phyloP scores from a whole-genome alignment of 768 basidiomycete genomes.

The Amanita muscaria region DNA sequence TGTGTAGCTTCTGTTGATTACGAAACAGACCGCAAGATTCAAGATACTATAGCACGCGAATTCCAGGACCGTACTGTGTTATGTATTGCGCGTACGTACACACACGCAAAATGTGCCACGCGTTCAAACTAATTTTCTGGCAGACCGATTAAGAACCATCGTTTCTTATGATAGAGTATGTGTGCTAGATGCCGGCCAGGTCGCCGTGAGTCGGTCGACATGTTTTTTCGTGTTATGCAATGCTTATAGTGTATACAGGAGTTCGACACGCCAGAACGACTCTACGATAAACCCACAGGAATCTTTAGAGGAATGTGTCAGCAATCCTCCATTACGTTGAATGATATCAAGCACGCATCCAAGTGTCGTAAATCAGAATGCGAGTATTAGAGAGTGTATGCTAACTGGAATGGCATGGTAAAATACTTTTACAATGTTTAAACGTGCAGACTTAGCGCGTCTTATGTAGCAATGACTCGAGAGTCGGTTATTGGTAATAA shows the following conservation, averaged over 20 bases:
- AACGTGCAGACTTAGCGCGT: too few species aligned
- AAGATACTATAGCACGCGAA: conserved; percentile 78
- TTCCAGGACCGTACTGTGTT: conserved; percentile 80
- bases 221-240: not conserved
- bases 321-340: too few species aligned
- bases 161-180: conserved; percentile 84
- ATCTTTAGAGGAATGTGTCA: conserved; percentile 88
- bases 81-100: conserved; percentile 81
- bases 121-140: not conserved
- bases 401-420: too few species aligned
- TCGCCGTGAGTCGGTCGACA: conserved; percentile 42
- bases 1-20: too few species aligned
- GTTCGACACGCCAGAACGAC: conserved; percentile 50
- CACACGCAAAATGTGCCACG: too few species aligned
- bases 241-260: conserved; percentile 21
- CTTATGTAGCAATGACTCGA: too few species aligned
- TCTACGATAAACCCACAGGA: conserved; percentile 49
- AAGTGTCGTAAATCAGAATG: conserved; percentile 16
- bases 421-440: too few species aligned
- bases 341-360: conserved; percentile 48
- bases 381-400: too few species aligned
- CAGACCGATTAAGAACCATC: conserved; percentile 81
- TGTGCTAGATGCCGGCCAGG: conserved; percentile 74
- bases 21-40: conserved; percentile 89
- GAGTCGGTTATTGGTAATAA: too few species aligned